A percentile compares a stretch with the other conserved stretches of the same genome.
Evolutionary conservation across 768 basidiomycete genomes (phyloP).

Genomic region (Podaxis mareebaensis): DNA sequence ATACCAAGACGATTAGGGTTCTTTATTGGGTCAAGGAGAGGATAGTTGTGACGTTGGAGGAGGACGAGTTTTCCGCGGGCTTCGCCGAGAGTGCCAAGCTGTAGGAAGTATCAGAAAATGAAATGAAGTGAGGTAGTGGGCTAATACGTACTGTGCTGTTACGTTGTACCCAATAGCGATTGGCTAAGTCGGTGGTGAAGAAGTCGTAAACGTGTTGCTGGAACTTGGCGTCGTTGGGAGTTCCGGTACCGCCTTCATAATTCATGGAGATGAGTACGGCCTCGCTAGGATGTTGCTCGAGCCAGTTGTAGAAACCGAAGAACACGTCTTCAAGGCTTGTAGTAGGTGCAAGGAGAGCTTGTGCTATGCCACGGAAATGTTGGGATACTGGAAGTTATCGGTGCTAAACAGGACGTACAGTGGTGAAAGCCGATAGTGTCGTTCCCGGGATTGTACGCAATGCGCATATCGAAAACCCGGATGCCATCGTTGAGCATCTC

Average conservation of each 20-base stretch:
- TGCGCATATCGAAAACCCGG: constrained; percentile 50
- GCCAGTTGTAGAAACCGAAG: constrained; percentile 52
- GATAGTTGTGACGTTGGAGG: constrained; percentile 47
- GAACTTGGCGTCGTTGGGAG: constrained; percentile 41
- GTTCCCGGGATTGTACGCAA: constrained; percentile 51
- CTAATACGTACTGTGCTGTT: constrained; percentile 37
- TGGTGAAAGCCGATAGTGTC: constrained; percentile 52
- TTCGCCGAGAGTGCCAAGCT: constrained; percentile 52
- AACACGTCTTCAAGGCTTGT: constrained; percentile 51
- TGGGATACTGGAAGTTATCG: not conserved
- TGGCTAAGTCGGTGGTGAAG: constrained; percentile 37
- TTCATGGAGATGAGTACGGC: constrained; percentile 52
- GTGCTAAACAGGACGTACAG: constrained; percentile 27
- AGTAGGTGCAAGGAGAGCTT: constrained; percentile 43
- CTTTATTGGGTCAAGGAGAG: constrained; percentile 35
- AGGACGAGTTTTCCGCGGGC: constrained; percentile 53
- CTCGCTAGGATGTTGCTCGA: constrained; percentile 52
- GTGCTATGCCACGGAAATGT: constrained; percentile 24
- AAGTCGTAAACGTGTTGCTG: constrained; percentile 43
- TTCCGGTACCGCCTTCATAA: constrained; percentile 46
- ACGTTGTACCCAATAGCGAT: constrained; percentile 47
- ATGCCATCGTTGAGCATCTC: constrained; percentile 49
- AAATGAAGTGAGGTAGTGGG: not conserved
- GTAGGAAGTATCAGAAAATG: not conserved
- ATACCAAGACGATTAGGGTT: constrained; percentile 45